Evolutionary conservation across 1,139 yeast genomes (phyloP).

Genomic region (Yamadazyma dendronema): DNA sequence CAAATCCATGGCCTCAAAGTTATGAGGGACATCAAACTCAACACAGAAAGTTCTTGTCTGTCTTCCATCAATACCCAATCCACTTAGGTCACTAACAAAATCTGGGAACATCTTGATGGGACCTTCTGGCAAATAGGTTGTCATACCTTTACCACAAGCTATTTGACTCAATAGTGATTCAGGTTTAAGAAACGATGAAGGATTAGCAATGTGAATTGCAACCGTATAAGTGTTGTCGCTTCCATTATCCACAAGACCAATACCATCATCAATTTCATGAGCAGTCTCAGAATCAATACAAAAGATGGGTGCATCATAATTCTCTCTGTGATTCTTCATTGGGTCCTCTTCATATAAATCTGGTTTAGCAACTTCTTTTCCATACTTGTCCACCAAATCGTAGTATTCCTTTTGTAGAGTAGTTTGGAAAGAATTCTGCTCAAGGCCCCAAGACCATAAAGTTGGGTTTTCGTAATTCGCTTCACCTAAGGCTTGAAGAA

Average conservation of each 20-base stretch:
- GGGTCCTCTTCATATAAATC: slow-evolving; percentile 40
- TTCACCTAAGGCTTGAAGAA: slow-evolving; percentile 25
- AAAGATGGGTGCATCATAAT: slow-evolving; percentile 56
- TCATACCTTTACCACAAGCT: slow-evolving; percentile 62
- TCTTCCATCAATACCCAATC: slow-evolving; percentile 48
- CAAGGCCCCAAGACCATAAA: slow-evolving; percentile 45
- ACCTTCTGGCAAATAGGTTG: slow-evolving; percentile 73
- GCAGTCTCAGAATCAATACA: slow-evolving; percentile 85
- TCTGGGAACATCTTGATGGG: slow-evolving; percentile 70
- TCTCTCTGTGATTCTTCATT: slow-evolving; percentile 27
- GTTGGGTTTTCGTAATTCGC: slow-evolving; percentile 42
- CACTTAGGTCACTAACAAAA: slow-evolving; percentile 50
- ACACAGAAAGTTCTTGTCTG: slow-evolving; percentile 40
- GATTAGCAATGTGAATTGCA: slow-evolving; percentile 85
- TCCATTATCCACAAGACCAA: slow-evolving; percentile 50
- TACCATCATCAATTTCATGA: slow-evolving; percentile 92
- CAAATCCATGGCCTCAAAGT: slow-evolving; percentile 9
- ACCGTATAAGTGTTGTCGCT: slow-evolving; percentile 30
- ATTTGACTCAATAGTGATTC: slow-evolving; percentile 50
- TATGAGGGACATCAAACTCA: slow-evolving; percentile 28
- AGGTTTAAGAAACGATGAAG: slow-evolving; percentile 60
- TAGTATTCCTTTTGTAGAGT: slow-evolving; percentile 43
- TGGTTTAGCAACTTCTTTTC: slow-evolving; percentile 1
- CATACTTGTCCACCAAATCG: slow-evolving; percentile 24
- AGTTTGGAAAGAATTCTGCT: slow-evolving; percentile 31